Evolutionary conservation across 2,329 filamentous ascomycete species (phyloP).

Genomic region (Fusarium mundagurra): DNA sequence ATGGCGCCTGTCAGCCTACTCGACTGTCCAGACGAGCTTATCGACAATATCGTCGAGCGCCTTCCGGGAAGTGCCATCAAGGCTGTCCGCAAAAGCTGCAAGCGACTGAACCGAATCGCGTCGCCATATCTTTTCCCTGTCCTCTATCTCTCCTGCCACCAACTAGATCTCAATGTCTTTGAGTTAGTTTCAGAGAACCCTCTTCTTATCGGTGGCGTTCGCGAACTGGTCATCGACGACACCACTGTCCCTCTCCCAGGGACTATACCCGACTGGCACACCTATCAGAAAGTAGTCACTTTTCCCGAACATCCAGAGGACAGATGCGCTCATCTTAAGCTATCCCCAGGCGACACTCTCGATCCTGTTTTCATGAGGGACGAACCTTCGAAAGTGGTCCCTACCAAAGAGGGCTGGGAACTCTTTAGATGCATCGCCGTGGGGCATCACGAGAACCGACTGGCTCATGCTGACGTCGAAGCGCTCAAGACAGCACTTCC

Average conservation of each 20-base stretch:
- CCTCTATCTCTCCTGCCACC: conserved; percentile 15
- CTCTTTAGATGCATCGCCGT: background rate
- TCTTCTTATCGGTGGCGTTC: background rate
- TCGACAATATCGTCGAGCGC: background rate
- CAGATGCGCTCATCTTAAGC: background rate
- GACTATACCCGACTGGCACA: background rate
- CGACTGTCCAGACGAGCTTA: background rate
- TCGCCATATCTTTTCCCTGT: background rate
- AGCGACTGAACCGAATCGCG: background rate
- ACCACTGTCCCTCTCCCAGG: background rate
- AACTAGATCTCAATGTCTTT: conserved; percentile 17
- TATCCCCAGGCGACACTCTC: background rate
- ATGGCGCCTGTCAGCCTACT: background rate
- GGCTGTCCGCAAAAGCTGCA: background rate
- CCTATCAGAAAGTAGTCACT: background rate
- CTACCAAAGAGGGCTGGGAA: background rate
- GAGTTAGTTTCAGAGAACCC: background rate
- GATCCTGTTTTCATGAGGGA: background rate
- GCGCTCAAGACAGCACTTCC: background rate
- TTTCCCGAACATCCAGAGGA: background rate
- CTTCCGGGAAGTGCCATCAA: background rate
- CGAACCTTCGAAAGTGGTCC: background rate
- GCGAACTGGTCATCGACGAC: conserved; percentile 22
- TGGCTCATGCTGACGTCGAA: background rate
- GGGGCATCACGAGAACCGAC: background rate